phyloP scores from a whole-genome alignment of 768 basidiomycete genomes.

The Boletales sp. region DNA sequence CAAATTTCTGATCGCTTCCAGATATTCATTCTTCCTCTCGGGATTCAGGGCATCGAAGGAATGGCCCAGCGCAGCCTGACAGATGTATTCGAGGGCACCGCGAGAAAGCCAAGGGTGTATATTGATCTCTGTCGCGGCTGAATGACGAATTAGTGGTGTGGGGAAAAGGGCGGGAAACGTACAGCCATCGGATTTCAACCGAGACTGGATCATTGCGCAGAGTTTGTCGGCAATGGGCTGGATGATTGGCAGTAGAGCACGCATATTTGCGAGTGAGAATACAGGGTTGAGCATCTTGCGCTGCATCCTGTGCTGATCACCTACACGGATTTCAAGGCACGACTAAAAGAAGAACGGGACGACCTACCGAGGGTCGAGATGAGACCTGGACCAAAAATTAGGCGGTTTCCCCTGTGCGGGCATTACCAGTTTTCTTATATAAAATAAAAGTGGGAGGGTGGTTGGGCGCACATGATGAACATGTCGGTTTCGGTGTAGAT shows the following conservation, averaged over 20 bases:
- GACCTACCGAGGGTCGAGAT: slow-evolving; percentile 35
- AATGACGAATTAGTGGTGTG: background rate
- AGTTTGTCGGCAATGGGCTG: slow-evolving; percentile 32
- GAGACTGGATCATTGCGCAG: slow-evolving; percentile 14
- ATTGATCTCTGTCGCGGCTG: slow-evolving; percentile 30
- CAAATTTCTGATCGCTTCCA: slow-evolving; percentile 27
- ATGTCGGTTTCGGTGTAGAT: slow-evolving; percentile 36
- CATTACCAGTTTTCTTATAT: background rate
- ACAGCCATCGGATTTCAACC: slow-evolving; percentile 24
- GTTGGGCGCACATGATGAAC: slow-evolving; percentile 28
- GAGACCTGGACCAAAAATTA: slow-evolving; percentile 38
- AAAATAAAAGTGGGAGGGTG: background rate
- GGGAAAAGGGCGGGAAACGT: background rate
- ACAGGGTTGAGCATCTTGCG: slow-evolving; percentile 34
- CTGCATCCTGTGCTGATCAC: slow-evolving; percentile 29
- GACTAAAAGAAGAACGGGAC: background rate
- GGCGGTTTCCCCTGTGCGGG: slow-evolving; percentile 18
- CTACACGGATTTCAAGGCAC: slow-evolving; percentile 13
- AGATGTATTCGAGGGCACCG: slow-evolving; percentile 35
- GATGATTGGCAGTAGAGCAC: slow-evolving; percentile 27
- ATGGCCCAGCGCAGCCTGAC: slow-evolving; percentile 33
- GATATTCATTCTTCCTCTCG: slow-evolving; percentile 23
- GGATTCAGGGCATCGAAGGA: slow-evolving; percentile 29
- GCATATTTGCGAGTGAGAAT: slow-evolving; percentile 31
- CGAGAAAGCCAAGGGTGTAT: slow-evolving; percentile 32